Evolutionary conservation across 2,329 filamentous ascomycete species (phyloP).

Genomic region (Thielaviopsis euricoi): DNA sequence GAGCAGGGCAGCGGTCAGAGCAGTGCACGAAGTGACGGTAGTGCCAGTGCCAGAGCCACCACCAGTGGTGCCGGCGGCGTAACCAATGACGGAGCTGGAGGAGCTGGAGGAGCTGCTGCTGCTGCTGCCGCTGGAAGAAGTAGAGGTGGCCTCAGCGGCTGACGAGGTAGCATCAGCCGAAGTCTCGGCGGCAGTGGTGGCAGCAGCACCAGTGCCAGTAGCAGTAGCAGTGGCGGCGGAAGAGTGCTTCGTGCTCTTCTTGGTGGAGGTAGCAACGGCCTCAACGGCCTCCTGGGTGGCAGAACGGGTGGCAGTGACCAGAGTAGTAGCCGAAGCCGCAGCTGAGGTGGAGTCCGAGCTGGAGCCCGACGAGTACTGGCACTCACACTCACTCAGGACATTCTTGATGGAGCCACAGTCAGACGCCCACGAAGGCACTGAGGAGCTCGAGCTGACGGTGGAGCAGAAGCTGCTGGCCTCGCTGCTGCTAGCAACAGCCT

Average conservation of each 20-base stretch:
- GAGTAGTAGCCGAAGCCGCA: not conserved
- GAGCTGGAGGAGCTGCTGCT: slow-evolving; percentile 17
- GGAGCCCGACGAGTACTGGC: slow-evolving; percentile 15
- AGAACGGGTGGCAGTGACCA: not conserved
- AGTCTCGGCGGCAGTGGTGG: not conserved
- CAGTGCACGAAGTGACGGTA: slow-evolving; percentile 28
- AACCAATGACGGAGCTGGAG: slow-evolving; percentile 15
- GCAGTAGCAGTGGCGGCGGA: not conserved
- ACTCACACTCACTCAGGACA: slow-evolving; percentile 20
- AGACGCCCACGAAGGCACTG: slow-evolving; percentile 17
- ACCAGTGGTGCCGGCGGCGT: slow-evolving; percentile 25
- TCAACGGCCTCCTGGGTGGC: not conserved
- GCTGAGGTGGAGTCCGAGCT: too few species aligned
- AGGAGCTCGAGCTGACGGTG: slow-evolving; percentile 17
- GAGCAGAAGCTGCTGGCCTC: slow-evolving; percentile 13
- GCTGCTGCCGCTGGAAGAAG: slow-evolving; percentile 12
- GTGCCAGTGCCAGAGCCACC: slow-evolving; percentile 27
- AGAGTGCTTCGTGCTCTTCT: not conserved
- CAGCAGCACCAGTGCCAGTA: not conserved
- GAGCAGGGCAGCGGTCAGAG: slow-evolving; percentile 22
- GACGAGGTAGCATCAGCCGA: not conserved
- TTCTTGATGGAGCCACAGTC: slow-evolving; percentile 18
- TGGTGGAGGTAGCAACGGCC: not conserved
- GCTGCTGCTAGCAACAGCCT: slow-evolving; percentile 11
- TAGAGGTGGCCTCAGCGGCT: not conserved